Conservation (phyloP, 768 basidiomycete genomes). For the Tulasnella sp. region DNA sequence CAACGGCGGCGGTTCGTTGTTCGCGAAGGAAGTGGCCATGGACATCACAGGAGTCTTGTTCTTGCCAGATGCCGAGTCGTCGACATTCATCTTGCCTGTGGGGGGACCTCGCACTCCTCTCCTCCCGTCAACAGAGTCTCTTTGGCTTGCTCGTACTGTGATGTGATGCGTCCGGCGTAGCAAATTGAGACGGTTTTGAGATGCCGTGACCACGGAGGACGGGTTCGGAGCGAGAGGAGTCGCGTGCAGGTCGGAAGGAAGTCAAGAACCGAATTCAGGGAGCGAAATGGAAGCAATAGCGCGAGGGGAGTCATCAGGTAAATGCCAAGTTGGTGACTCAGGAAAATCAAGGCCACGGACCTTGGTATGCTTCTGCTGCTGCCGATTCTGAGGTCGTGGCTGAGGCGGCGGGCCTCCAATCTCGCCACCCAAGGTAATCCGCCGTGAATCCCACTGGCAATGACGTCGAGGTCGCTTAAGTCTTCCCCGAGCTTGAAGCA, state of each 20-base stretch:
- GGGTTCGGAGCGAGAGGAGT: neutral
- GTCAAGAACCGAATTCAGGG: neutral
- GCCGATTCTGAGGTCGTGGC: no score
- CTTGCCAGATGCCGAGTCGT: neutral
- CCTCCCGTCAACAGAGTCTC: slow-evolving; percentile 51
- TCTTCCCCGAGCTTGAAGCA: no score
- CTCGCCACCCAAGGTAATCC: no score
- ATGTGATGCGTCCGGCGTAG: neutral
- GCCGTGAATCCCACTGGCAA: no score
- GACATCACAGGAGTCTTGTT: slow-evolving; percentile 14
- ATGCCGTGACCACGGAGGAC: neutral
- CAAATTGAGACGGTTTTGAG: neutral
- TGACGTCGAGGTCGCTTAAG: no score
- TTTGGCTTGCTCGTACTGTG: slow-evolving; percentile 79
- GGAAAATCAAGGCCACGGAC: no score
- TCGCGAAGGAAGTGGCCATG: neutral
- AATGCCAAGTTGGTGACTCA: no score
- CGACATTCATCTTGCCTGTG: slow-evolving; percentile 13
- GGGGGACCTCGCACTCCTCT: neutral
- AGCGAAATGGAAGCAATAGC: neutral
- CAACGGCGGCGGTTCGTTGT: neutral
- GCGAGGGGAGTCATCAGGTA: neutral
- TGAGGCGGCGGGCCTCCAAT: no score
- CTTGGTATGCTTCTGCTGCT: no score
- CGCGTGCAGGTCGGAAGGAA: neutral